Base-by-base conservation (phyloP, 2,329 filamentous ascomycete species). In the Colletotrichum brevisporum region DNA sequence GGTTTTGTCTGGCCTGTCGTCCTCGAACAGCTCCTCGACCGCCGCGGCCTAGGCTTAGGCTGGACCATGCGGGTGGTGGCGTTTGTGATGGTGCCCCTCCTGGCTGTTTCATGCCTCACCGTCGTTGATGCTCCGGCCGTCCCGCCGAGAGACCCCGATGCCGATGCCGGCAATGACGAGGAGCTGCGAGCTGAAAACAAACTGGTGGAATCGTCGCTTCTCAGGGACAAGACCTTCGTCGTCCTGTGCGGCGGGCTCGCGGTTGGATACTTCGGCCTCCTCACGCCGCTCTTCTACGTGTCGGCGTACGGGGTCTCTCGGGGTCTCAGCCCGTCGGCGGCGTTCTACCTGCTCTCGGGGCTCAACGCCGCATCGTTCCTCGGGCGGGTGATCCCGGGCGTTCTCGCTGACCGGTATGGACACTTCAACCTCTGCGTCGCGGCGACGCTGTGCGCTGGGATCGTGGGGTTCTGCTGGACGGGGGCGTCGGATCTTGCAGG, bases 341-440 rank as follows among this genome's bases (percentile, higher is more conserved):
- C 86, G 1, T 90, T 90, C 75, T 91, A 91, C 75, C 82, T 91
- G 45, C 80, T 91, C 5, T 83, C 88, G 16, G 86, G 91, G 69
- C 81, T 91, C 74, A 91, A 91, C 74, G 85, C 84, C 1, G 86
- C 87, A 27, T 87, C 85, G 0, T 81, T 84, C 3, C 79, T 84
- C 31, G 87, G 87, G 4, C 84, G 87, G 55, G 83, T 88, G 71
- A 71, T 84, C 3, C 86, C 87, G 0, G 85, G 85, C 53, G 79
- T 86, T 61, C 71, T 88, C 24, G 86, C 85, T 12, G 86, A 89
- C 71, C 80, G 81, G 57, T 77, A 80, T 24, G 86, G 86, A 1
- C 83, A 84, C 0, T 71, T 89, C 36, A 87, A 88, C 56, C 67
- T 69, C 9, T 63, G 70, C 41, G 77, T 81, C 0, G 51, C 76